Evolutionary conservation across 352 stramenopile species (phyloP), one percentile per base, ranked within the genome.

Genomic region (Phytophthora hybrid): DNA sequence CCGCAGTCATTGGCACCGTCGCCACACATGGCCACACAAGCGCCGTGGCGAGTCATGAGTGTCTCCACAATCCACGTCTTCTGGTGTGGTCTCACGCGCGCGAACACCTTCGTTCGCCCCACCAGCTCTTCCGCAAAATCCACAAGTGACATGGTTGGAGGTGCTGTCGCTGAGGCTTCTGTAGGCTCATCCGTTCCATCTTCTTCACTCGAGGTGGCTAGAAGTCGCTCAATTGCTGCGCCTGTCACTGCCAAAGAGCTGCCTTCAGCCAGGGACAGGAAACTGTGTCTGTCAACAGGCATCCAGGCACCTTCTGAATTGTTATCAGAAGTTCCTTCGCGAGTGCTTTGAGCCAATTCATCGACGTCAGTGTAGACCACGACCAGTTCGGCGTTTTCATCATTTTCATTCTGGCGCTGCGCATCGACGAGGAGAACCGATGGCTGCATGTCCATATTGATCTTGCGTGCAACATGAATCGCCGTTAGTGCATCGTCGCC

Each of bases 1-100:
- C 93, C 93, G 66, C 92, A 98, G 67, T 98, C 93, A 68, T 98
- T 98, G 2, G 81, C 88, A 34, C 87, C 87, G 54, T 94, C 87
- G 13, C 87, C 87, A 5, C 86, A 84, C 88, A 95, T 93, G 7
- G 85, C 87, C 7, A 93, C 85, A 54, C 74, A 87, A 10, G 77
- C 78, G 19, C 83, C 83, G 49, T 79, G 67, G 7, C 64, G 66
- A 64, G 71, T 56, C 54, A 94, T 94, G 13, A 95, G 74, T 7
- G 72, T 86, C 72, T 93, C 79, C 13, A 95, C 74, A 59, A 95
- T 83, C 86, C 85, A 93, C n/a, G 83, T 87, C 76, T 95, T 97
- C 39, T 91, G 85, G 31, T 94, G 83, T 1, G 90, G 90, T 2
- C 80, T 80, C 31, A 92, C 89, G 18, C 90, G 85, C 16, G 88